A percentile compares a stretch with the other conserved stretches of the same genome.
Conservation (phyloP, 2,329 filamentous ascomycete species). For the Cladosporium sp. region DNA sequence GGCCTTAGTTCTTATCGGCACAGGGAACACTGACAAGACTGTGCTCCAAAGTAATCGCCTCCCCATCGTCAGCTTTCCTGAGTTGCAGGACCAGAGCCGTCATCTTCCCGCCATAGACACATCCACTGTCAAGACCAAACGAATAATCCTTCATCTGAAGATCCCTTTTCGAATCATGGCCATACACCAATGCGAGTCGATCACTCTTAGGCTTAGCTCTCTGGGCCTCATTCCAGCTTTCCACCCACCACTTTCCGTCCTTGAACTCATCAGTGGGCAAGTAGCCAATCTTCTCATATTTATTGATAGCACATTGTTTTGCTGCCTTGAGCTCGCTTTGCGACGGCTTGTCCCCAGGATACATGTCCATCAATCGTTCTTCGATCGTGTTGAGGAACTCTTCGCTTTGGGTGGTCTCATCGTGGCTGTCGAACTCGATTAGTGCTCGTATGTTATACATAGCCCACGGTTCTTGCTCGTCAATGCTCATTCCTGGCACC, state of each 20-base stretch:
- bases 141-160: constrained; percentile 8
- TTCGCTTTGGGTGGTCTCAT: background rate
- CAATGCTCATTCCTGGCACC: constrained; percentile 6
- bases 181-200: constrained; percentile 11
- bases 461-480: constrained; percentile 11
- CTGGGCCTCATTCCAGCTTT: constrained; percentile 4
- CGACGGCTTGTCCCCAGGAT: background rate
- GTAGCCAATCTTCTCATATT: background rate
- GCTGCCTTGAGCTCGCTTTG: background rate
- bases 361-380: constrained; percentile 3
- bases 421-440: constrained; percentile 1
- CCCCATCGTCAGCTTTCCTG: background rate
- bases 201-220: background rate
- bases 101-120: constrained; percentile 7
- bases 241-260: constrained; percentile 14
- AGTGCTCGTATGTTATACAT: constrained; percentile 17
- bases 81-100: constrained; percentile 13
- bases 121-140: constrained; percentile 13
- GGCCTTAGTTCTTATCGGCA: background rate
- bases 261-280: constrained; percentile 10
- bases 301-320: background rate
- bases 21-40: constrained; percentile 1
- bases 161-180: constrained; percentile 8
- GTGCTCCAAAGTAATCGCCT: background rate
- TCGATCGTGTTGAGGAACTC: constrained; percentile 2